Conservation (phyloP, 2,329 filamentous ascomycete genomes). For the Cladosporium sphaerospermum region DNA sequence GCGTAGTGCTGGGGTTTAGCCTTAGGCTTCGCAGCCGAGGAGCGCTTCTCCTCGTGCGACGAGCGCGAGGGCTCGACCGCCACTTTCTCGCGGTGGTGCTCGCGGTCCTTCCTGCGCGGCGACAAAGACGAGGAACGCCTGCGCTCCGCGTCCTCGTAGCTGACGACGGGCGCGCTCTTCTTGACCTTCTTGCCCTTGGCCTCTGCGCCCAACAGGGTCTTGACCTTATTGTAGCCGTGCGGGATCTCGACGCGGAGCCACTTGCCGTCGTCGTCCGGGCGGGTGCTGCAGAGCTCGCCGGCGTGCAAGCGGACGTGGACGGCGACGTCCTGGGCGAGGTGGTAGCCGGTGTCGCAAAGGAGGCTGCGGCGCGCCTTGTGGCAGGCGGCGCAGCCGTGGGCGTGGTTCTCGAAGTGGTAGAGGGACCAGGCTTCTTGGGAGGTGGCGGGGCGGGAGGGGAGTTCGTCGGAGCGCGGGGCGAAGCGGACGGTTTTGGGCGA, state of each 20-base stretch:
- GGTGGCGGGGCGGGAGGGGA: conserved; percentile 37
- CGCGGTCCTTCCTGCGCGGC: conserved; percentile 26
- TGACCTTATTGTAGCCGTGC: conserved; percentile 35
- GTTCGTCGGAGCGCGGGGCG: conserved; percentile 18
- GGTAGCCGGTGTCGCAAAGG: conserved; percentile 5
- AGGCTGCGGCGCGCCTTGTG: not conserved
- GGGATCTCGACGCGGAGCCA: conserved; percentile 40
- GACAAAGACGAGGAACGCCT: conserved; percentile 21
- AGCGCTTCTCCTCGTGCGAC: conserved; percentile 7
- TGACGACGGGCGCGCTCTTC: conserved; percentile 31
- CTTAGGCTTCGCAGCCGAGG: not conserved
- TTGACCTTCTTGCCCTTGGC: conserved; percentile 24
- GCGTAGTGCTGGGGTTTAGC: conserved; percentile 10
- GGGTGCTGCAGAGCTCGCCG: conserved; percentile 7
- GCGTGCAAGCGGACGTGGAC: conserved; percentile 1
- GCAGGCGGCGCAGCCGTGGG: conserved; percentile 40
- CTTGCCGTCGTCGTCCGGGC: conserved; percentile 31
- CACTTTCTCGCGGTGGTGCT: conserved; percentile 14
- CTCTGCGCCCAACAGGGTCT: conserved; percentile 34
- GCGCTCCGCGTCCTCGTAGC: conserved; percentile 29
- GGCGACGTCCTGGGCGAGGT: conserved; percentile 16
- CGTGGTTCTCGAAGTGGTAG: conserved; percentile 45
- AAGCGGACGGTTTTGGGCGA: conserved; percentile 28
- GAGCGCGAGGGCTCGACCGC: conserved; percentile 15
- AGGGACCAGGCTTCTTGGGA: conserved; percentile 40